These are phyloP conservation scores for Nadsonia fulvescens DNA, from an alignment of 805 yeast genomes.

Conservation along the genomic window DNA sequence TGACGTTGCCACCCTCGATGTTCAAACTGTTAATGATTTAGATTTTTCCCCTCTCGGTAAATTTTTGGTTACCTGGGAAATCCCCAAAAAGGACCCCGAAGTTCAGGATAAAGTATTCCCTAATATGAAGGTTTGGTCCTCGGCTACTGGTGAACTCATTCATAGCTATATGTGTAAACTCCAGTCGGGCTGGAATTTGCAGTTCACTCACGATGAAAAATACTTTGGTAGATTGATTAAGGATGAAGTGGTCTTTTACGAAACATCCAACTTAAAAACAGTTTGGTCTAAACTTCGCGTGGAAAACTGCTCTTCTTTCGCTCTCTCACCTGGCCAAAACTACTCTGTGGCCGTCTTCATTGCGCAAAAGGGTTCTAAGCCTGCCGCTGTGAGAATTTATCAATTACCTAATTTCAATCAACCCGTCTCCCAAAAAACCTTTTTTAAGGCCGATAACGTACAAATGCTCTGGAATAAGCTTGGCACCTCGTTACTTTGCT, in stretches of 20 bases:
- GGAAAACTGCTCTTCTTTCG: conserved; percentile 41
- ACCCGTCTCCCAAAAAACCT: conserved; percentile 71
- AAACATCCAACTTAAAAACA: conserved; percentile 25
- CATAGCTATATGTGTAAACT: conserved; percentile 57
- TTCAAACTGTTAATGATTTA: conserved; percentile 59
- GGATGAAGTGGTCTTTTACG: conserved; percentile 53
- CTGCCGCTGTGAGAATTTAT: conserved; percentile 74
- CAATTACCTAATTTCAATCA: conserved; percentile 57
- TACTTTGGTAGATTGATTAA: conserved; percentile 41
- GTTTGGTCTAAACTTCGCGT: conserved; percentile 41
- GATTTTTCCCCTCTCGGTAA: conserved; percentile 80
- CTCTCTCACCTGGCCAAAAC: conserved; percentile 71
- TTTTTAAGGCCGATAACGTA: conserved; percentile 92
- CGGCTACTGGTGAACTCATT: conserved; percentile 29
- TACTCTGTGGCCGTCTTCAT: conserved; percentile 82
- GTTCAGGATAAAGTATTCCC: conserved; percentile 59
- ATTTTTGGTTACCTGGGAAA: conserved; percentile 75
- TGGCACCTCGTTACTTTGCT: conserved; percentile 86
- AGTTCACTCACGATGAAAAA: conserved; percentile 67
- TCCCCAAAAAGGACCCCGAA: conserved; percentile 45
- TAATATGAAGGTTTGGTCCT: conserved; percentile 63
- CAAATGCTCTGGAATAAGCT: conserved; percentile 81
- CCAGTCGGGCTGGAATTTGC: conserved; percentile 83
- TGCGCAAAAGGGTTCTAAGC: conserved; percentile 75
- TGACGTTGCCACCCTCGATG: conserved; percentile 28